These are phyloP conservation scores for Xylariaceae sp. DNA, from an alignment of 2,329 filamentous ascomycete genomes.

Conservation along the genomic window DNA sequence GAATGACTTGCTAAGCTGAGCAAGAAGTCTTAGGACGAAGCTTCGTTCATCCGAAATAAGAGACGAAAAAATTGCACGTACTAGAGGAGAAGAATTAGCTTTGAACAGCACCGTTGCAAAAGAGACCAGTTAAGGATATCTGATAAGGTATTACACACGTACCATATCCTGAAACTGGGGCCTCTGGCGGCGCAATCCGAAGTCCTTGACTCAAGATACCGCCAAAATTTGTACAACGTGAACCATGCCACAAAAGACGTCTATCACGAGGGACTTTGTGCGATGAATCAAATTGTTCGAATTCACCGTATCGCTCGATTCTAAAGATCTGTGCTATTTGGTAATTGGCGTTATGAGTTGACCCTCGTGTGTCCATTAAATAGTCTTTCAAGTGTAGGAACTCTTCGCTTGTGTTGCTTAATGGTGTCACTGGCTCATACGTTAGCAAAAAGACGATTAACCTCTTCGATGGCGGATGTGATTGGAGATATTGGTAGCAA, in stretches of 20 bases:
- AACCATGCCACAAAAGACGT: conserved; percentile 87
- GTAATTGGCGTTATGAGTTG: conserved; percentile 69
- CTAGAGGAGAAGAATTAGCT: conserved; percentile 13
- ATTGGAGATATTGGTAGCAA: neutral
- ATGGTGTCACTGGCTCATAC: conserved; percentile 60
- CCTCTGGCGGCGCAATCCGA: conserved; percentile 86
- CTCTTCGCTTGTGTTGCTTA: conserved; percentile 66
- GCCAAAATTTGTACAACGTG: conserved; percentile 81
- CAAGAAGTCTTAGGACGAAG: neutral
- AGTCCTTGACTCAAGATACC: conserved; percentile 88
- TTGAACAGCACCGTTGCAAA: neutral
- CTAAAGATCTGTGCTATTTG: conserved; percentile 79
- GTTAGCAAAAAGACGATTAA: neutral
- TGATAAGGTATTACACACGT: neutral
- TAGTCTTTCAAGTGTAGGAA: conserved; percentile 71
- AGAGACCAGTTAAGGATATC: neutral
- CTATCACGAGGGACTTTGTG: conserved; percentile 64
- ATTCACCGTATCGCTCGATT: conserved; percentile 77
- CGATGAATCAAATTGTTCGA: conserved; percentile 68
- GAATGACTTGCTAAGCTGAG: neutral
- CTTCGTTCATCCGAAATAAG: neutral
- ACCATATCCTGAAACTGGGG: conserved; percentile 68
- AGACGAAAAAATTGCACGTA: conserved; percentile 4
- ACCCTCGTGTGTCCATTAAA: conserved; percentile 68
- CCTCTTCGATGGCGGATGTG: neutral